Percentiles rank a stretch among this genome's conserved stretches.
Conservation (phyloP, 225 moss, liverwort and hornwort genomes). For the Straminergon stramineum region DNA sequence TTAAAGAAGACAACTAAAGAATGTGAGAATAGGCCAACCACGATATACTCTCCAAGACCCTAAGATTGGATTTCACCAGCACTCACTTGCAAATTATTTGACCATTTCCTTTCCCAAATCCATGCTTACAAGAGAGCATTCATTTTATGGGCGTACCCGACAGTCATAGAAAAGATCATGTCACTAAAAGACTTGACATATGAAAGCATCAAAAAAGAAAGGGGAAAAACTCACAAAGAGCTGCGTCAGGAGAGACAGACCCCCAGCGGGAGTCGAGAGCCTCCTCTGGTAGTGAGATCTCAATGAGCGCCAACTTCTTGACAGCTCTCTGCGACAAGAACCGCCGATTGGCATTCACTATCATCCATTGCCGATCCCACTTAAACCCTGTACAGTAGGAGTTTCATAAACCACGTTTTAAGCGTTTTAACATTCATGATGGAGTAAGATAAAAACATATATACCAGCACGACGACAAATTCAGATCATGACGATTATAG, state of each 20-base stretch:
- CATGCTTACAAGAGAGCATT: background rate
- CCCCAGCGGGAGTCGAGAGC: constrained; percentile 48
- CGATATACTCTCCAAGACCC: background rate
- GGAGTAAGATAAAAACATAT: too few species aligned
- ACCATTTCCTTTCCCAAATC: background rate
- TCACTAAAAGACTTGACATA: background rate
- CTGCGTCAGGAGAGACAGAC: constrained; percentile 42
- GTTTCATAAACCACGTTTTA: background rate
- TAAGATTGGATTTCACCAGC: background rate
- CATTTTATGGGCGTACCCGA: background rate
- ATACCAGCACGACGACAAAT: background rate
- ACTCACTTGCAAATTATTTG: background rate
- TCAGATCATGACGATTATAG: background rate
- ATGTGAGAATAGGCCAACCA: background rate
- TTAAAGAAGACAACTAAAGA: background rate
- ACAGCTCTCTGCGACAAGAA: constrained; percentile 53
- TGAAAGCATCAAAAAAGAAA: background rate
- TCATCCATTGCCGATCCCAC: constrained; percentile 88
- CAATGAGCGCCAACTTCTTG: constrained; percentile 58
- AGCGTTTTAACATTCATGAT: background rate
- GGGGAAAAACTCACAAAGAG: constrained; percentile 44
- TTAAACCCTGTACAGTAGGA: constrained; percentile 34
- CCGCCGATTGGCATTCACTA: constrained; percentile 52
- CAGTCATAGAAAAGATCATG: background rate
- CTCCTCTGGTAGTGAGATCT: constrained; percentile 50